These are phyloP conservation scores for Candida gigantensis DNA, from an alignment of 1,139 yeast genomes.

Conservation along the genomic window DNA sequence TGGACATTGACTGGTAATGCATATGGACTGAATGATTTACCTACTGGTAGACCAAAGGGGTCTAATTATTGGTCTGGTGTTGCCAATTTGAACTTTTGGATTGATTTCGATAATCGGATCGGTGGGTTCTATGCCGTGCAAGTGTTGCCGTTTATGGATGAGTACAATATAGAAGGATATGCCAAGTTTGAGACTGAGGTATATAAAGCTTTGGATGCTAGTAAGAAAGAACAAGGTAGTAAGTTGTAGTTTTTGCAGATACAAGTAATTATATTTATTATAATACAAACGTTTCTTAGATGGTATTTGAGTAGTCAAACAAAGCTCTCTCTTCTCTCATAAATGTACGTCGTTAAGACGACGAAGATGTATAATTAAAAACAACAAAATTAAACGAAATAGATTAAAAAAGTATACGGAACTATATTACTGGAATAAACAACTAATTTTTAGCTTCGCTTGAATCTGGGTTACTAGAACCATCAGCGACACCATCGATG, in stretches of 20 bases:
- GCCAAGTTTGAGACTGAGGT: conserved; percentile 20
- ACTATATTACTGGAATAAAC: too few relatives aligned
- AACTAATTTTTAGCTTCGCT: conserved; percentile 13
- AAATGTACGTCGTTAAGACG: too few relatives aligned
- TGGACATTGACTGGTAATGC: conserved; percentile 74
- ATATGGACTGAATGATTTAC: conserved; percentile 49
- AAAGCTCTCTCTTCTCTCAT: too few relatives aligned
- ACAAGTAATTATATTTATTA: too few relatives aligned
- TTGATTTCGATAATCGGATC: conserved; percentile 41
- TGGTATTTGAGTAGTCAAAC: too few relatives aligned
- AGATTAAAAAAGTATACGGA: too few relatives aligned
- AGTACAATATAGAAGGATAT: conserved; percentile 16
- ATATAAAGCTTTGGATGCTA: conserved; percentile 16
- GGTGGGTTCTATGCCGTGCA: conserved; percentile 48
- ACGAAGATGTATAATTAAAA: too few relatives aligned
- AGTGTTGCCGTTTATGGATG: conserved; percentile 32
- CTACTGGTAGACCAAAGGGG: conserved; percentile 44
- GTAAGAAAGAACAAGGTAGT: too few relatives aligned
- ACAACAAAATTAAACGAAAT: too few relatives aligned
- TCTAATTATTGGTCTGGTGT: conserved; percentile 48
- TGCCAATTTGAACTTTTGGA: conserved; percentile 49
- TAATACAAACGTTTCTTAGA: too few relatives aligned
- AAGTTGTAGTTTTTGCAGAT: too few relatives aligned
- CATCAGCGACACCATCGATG: conserved; percentile 24
- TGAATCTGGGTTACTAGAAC: conserved; percentile 17